These are phyloP conservation scores for Pistacia atlantica DNA, from an alignment of 345 rosid genomes.

Conservation along the genomic window DNA sequence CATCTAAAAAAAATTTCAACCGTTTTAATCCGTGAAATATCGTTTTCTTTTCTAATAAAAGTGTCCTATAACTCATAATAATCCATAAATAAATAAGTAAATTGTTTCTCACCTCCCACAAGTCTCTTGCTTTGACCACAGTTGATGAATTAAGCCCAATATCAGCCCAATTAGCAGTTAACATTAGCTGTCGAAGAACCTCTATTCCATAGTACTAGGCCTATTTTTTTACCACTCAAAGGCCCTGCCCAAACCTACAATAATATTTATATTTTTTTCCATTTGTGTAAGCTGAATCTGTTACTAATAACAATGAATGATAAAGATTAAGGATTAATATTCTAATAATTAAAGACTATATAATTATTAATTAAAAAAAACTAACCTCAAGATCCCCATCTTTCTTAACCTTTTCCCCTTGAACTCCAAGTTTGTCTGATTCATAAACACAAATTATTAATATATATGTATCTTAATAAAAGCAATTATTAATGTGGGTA, in stretches of 20 bases:
- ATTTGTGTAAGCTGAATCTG: not conserved
- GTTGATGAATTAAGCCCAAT: constrained; percentile 53
- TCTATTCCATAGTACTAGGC: constrained; percentile 73
- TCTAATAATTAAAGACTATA: too few species aligned
- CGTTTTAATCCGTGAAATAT: too few species aligned
- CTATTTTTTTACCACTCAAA: constrained; percentile 42
- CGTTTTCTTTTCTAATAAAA: too few species aligned
- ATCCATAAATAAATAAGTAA: not conserved
- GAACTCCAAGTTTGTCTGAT: constrained; percentile 58
- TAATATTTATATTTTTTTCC: not conserved
- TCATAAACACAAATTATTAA: not conserved
- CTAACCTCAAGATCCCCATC: constrained; percentile 48
- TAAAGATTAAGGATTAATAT: too few species aligned
- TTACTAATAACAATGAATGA: not conserved
- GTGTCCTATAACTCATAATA: too few species aligned
- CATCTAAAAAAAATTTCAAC: too few species aligned
- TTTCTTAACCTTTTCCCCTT: constrained; percentile 57
- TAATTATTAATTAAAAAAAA: not conserved
- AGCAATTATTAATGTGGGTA: too few species aligned
- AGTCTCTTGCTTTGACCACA: constrained; percentile 54
- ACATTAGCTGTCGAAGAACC: constrained; percentile 50
- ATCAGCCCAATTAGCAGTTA: constrained; percentile 66
- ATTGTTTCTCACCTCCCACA: constrained; percentile 66
- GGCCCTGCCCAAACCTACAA: constrained; percentile 68
- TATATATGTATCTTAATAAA: too few species aligned